These are phyloP conservation scores for Castanea mollissima DNA, from an alignment of 306 rosid genomes.

Conservation along the genomic window DNA sequence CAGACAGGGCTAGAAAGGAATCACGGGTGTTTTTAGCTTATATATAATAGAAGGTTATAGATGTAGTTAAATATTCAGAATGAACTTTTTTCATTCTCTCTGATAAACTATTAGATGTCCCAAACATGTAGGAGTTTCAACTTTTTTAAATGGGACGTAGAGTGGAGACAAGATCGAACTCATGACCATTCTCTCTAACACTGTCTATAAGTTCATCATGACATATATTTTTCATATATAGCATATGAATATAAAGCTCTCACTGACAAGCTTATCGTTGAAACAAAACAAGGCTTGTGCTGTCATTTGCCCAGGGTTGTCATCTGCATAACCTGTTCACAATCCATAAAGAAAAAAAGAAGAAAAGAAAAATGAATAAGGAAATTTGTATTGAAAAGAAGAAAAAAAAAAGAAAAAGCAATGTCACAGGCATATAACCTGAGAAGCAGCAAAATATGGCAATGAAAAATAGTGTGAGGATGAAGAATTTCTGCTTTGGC, in stretches of 20 bases:
- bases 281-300: constrained; percentile 55
- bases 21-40: no score
- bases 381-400: neutral
- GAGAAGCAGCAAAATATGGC: constrained; percentile 32
- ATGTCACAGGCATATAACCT: constrained; percentile 29
- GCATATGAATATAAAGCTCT: neutral
- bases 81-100: no score
- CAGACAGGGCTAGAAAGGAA: no score
- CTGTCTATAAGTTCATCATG: no score
- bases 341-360: neutral
- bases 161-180: no score
- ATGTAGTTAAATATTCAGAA: neutral
- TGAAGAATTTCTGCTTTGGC: constrained; percentile 18
- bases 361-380: neutral
- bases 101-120: no score
- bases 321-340: constrained; percentile 45
- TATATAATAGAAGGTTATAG: no score
- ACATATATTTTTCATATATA: neutral
- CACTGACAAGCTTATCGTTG: constrained; percentile 52
- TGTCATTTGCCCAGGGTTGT: constrained; percentile 29
- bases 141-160: no score
- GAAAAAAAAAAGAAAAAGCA: neutral
- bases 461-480: constrained; percentile 13
- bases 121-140: no score
- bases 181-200: no score